Evolutionary conservation across 1,284 basidiomycete genomes (phyloP), one percentile per base, ranked within the genome.

Genomic region (Ustilago hordei): DNA sequence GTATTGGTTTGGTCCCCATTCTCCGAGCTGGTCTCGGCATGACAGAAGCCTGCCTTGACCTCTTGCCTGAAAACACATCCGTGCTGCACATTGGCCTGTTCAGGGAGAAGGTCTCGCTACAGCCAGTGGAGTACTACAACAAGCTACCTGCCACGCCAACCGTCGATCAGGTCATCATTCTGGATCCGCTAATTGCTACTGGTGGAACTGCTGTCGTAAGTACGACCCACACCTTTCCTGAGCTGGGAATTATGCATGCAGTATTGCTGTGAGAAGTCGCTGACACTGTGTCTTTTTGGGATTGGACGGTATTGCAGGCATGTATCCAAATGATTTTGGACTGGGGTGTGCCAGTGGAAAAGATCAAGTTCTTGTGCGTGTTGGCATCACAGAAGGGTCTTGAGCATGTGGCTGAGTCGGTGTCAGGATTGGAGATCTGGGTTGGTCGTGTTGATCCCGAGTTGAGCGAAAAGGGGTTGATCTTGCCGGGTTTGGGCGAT

Each of bases 11-110:
- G 60, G 92, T 93, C 3, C 95, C 95, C 38, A 94, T 98, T 82
- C 88, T 98, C 64, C 91, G 95, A 57, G 95, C 95, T 15, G 95
- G 95, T 23, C 88, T 95, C 65, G 94, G 94, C n/a, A 95, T 98
- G 93, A 91, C 93, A 0, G 94, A 97, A 38, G 87, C 88, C n/a
- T 86, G 95, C 84, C 88, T 95, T 71, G 90, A 90, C 60, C 88
- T 95, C 48, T 93, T 95, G 85, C 94, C 94, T 87, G 92, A 89
- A 28, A 71, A 62, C 58, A 95, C 95, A 1, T 91, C 92, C 2
- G 93, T 96, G 1, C 94, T 95, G 76, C 95, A 97, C 84, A 90
- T 97, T 53, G 95, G 95, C 45, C 87, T 97, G 19, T 97, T 92
- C 87, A 89, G 95, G 61, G 95, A 97, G 87, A 96, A 95, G 85